These are phyloP conservation scores for Mucor saturninus DNA, from an alignment of 371 early-diverging fungal genomes.

Conservation along the genomic window DNA sequence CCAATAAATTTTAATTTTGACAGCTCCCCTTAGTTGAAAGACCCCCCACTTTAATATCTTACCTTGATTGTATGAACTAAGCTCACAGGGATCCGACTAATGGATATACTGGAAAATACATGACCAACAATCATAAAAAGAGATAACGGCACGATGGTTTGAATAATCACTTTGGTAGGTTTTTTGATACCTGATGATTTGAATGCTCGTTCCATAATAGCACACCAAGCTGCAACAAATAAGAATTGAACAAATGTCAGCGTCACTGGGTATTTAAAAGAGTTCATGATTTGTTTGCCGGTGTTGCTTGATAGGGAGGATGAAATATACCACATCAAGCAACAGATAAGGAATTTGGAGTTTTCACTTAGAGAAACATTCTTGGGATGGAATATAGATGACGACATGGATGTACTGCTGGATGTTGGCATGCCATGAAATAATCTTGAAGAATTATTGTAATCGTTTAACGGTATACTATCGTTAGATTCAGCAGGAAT, in stretches of 20 bases:
- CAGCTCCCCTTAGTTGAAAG: background rate
- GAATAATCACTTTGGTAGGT: slow-evolving; percentile 61
- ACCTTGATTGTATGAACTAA: slow-evolving; percentile 93
- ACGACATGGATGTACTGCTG: background rate
- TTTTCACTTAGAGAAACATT: slow-evolving; percentile 33
- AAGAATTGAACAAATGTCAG: slow-evolving; percentile 81
- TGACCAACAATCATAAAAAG: slow-evolving; percentile 86
- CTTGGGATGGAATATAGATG: background rate
- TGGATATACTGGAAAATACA: slow-evolving; percentile 77
- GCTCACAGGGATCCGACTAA: slow-evolving; percentile 78
- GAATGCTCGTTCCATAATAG: slow-evolving; percentile 40
- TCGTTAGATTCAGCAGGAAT: slow-evolving; percentile 3
- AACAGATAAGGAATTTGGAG: slow-evolving; percentile 53
- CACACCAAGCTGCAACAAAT: slow-evolving; percentile 65
- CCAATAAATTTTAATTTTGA: background rate
- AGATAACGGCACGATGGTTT: slow-evolving; percentile 71
- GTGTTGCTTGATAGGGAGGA: slow-evolving; percentile 84
- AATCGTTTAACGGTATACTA: slow-evolving; percentile 6
- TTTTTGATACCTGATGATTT: slow-evolving; percentile 54
- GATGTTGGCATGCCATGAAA: background rate
- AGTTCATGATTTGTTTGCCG: slow-evolving; percentile 77
- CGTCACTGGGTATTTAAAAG: slow-evolving; percentile 79
- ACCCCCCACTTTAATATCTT: slow-evolving; percentile 12
- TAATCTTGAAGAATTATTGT: background rate
- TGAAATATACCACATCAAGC: slow-evolving; percentile 78